Base-by-base conservation (phyloP, 805 yeast genomes). In the Trichomonascus vanleenenianus region DNA sequence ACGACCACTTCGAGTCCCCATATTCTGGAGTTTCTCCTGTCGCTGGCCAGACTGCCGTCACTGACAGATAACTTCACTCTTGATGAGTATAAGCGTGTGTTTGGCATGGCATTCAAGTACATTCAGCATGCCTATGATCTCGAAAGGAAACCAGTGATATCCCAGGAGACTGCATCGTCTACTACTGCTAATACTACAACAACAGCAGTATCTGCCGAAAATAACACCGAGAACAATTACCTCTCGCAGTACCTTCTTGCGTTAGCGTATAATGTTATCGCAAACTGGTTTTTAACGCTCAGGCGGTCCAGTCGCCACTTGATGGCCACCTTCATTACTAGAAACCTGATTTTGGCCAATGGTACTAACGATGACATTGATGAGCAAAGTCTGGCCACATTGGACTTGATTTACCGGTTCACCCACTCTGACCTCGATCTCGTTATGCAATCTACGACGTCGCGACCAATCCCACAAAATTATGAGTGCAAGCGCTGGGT, bases 31-130 rank as follows among this genome's bases (percentile, higher is more conserved):
- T 83, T 88, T 52, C 65, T 87, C 45, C 61, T 79, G 50, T 74
- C 86, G 0, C 63, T 88, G 34, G 73, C 85, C 0, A 73, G 81
- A 45, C 71, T 83, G 36, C 88, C 91, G 0, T 62, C 76, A 1
- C 62, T 86, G 47, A 79, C 85, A 1, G 73, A 85, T 1, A 81
- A 81, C 55, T 82, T 86, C 58, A 83, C 85, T 2, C 71, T 73
- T 15, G 93, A 84, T 42, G 95, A 87, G 54, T 83, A 73, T 59
- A 82, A 80, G 55, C 70, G 88, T 40, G 85, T 86, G 2, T 85
- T 87, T 66, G 95, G 85, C 1, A 83, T 87, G 59, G 82, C 88
- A 1, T 84, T 87, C 66, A 81, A 81, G 54, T 82, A 80, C 54
- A 82, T 86, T 45, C 85, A 84, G 56, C 81, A 79, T 56, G 77